These are phyloP conservation scores for Tetracladium maxilliforme DNA, from an alignment of 2,329 filamentous ascomycete genomes.

Conservation along the genomic window DNA sequence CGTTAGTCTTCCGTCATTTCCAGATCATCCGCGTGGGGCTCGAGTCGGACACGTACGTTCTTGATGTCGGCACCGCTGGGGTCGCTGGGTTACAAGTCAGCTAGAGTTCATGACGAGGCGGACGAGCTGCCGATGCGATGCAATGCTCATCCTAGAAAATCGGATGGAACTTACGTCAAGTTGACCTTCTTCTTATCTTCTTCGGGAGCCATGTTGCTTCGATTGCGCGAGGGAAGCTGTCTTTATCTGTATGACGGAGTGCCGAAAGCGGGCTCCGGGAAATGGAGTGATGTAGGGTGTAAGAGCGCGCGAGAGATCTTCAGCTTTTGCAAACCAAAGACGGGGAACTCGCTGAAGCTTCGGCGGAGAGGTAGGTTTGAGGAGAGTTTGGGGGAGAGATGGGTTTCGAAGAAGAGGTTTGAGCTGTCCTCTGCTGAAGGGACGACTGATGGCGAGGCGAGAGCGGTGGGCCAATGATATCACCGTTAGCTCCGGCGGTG, in stretches of 20 bases:
- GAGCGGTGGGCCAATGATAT: no score
- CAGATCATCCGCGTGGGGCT: constrained; percentile 10
- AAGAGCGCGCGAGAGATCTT: no score
- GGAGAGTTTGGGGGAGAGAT: no score
- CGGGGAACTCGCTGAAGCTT: no score
- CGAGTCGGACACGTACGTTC: constrained; percentile 50
- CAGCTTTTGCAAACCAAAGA: no score
- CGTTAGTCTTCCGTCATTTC: constrained; percentile 17
- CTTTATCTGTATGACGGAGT: constrained; percentile 1
- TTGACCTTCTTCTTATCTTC: constrained; percentile 73
- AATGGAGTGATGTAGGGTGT: constrained; percentile 1
- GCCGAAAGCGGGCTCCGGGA: constrained; percentile 1
- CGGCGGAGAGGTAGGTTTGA: no score
- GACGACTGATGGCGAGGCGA: no score
- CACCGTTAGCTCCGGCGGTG: no score
- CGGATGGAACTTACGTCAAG: constrained; percentile 46
- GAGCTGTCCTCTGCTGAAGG: no score
- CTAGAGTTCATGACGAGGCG: constrained; percentile 6
- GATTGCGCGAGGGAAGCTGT: constrained; percentile 1
- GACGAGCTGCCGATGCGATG: constrained; percentile 3
- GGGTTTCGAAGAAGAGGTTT: no score
- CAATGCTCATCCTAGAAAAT: constrained; percentile 1
- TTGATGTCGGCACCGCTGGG: constrained; percentile 78
- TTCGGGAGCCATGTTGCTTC: constrained; percentile 62
- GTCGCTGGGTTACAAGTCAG: constrained; percentile 48